A percentile compares a stretch with the other conserved stretches of the same genome.
These are phyloP conservation scores for Zygosaccharomyces sapae DNA, from an alignment of 1,139 yeast genomes.

Conservation along the genomic window DNA sequence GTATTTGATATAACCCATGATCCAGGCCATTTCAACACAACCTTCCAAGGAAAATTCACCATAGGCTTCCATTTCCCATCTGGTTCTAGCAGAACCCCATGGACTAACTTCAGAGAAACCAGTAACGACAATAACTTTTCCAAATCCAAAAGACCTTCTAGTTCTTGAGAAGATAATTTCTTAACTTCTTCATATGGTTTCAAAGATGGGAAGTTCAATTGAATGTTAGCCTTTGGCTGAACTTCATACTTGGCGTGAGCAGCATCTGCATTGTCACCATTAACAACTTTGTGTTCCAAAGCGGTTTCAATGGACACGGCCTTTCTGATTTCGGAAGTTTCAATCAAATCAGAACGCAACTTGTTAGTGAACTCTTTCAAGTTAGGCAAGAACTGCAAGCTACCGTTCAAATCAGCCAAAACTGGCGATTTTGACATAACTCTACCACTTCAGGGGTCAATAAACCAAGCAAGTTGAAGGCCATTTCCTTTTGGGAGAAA, in stretches of 20 bases:
- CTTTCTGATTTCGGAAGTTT: slow-evolving; percentile 86
- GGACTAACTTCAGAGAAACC: slow-evolving; percentile 99
- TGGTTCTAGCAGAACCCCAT: slow-evolving; percentile 98
- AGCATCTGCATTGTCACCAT: slow-evolving; percentile 86
- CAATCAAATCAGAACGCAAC: slow-evolving; percentile 76
- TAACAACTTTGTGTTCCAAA: slow-evolving; percentile 85
- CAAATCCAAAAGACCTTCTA: slow-evolving; percentile 88
- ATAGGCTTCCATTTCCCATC: slow-evolving; percentile 98
- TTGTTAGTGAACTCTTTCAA: slow-evolving; percentile 82
- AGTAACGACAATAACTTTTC: slow-evolving; percentile 90
- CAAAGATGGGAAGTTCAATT: slow-evolving; percentile 86
- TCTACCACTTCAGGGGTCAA: slow-evolving; percentile 82
- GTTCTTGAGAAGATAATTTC: slow-evolving; percentile 58
- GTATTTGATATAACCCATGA: slow-evolving; percentile 95
- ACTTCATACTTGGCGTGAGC: slow-evolving; percentile 66
- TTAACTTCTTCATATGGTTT: slow-evolving; percentile 74
- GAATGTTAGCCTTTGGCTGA: slow-evolving; percentile 88
- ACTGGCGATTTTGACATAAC: slow-evolving; percentile 90
- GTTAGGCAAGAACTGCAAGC: slow-evolving; percentile 88
- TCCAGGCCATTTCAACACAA: slow-evolving; percentile 99
- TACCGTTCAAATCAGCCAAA: slow-evolving; percentile 98
- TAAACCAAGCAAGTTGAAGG: slow-evolving; percentile 92
- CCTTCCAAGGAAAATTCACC: slow-evolving; percentile 99
- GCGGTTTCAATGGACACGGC: slow-evolving; percentile 94
- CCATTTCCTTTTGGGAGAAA: slow-evolving; percentile 98